A percentile compares a stretch with the other conserved stretches of the same genome.
These are phyloP conservation scores for Madurella fahalii DNA, from an alignment of 2,329 filamentous ascomycete species.

Conservation along the genomic window DNA sequence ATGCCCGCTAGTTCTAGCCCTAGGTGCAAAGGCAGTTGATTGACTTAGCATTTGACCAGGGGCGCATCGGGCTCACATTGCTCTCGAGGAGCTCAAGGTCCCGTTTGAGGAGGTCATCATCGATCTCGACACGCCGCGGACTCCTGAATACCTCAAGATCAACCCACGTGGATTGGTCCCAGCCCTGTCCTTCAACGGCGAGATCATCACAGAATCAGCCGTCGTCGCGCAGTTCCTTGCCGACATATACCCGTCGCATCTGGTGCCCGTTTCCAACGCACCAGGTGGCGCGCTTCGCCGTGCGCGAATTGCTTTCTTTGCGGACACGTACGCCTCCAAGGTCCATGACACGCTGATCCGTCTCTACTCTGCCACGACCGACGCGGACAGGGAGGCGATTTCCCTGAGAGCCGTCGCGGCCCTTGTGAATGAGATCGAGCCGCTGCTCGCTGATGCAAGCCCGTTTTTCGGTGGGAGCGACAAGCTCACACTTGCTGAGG, in stretches of 20 bases:
- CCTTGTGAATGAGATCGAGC: constrained; percentile 69
- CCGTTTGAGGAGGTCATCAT: constrained; percentile 69
- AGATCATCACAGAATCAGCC: constrained; percentile 69
- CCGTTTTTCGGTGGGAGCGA: constrained; percentile 64
- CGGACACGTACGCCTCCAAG: constrained; percentile 29
- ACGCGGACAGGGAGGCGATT: constrained; percentile 47
- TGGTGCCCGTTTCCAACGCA: constrained; percentile 54
- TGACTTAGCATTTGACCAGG: constrained; percentile 29
- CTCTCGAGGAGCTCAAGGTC: constrained; percentile 61
- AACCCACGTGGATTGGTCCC: constrained; percentile 80
- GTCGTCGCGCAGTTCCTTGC: constrained; percentile 69
- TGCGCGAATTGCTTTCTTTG: constrained; percentile 67
- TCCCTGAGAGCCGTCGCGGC: constrained; percentile 49
- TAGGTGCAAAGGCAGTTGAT: not conserved
- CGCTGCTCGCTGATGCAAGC: constrained; percentile 51
- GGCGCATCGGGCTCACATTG: constrained; percentile 73
- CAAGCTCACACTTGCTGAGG: constrained; percentile 70
- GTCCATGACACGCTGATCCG: constrained; percentile 45
- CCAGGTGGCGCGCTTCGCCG: constrained; percentile 56
- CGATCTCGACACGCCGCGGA: constrained; percentile 64
- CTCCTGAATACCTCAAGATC: constrained; percentile 68
- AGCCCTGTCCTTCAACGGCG: constrained; percentile 58
- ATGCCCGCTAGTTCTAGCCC: not conserved
- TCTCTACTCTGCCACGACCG: constrained; percentile 41
- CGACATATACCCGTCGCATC: constrained; percentile 64